Conservation (phyloP, 1,139 yeast genomes). For the Yamadazyma oceani region DNA sequence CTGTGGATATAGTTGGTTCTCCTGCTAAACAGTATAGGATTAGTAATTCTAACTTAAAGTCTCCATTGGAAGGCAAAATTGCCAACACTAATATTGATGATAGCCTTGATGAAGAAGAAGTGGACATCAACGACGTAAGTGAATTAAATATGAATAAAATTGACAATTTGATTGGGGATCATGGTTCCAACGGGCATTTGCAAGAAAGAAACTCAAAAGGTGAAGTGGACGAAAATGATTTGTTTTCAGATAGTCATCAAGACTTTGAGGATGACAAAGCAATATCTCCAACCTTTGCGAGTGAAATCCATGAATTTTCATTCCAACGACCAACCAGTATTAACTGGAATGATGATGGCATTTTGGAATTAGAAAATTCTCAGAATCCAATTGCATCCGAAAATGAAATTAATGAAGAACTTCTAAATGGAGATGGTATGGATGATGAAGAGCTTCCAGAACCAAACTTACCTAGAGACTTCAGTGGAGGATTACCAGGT, state of each 20-base stretch:
- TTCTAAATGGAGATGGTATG: neutral
- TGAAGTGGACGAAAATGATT: slow-evolving; percentile 6
- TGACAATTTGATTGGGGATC: slow-evolving; percentile 35
- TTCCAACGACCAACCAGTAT: slow-evolving; percentile 45
- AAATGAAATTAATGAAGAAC: slow-evolving; percentile 1
- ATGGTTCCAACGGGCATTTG: slow-evolving; percentile 5
- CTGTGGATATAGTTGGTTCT: slow-evolving; percentile 15
- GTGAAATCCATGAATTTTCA: slow-evolving; percentile 28
- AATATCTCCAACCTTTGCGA: slow-evolving; percentile 14
- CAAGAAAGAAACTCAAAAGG: slow-evolving; percentile 4
- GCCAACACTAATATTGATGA: slow-evolving; percentile 9
- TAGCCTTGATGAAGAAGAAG: slow-evolving; percentile 12
- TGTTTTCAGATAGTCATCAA: slow-evolving; percentile 10
- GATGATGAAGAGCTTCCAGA: slow-evolving; percentile 9
- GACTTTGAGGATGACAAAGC: slow-evolving; percentile 4
- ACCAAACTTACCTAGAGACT: slow-evolving; percentile 11
- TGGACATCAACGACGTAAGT: slow-evolving; percentile 41
- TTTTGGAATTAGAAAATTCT: slow-evolving; percentile 7
- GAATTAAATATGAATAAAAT: slow-evolving; percentile 41
- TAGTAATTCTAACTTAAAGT: slow-evolving; percentile 3
- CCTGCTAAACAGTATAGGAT: slow-evolving; percentile 8
- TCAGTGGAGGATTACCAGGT: slow-evolving; percentile 3
- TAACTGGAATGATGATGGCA: slow-evolving; percentile 39
- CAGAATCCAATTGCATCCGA: neutral
- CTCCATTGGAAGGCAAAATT: slow-evolving; percentile 6